These are phyloP conservation scores for Russula sp. DNA, from an alignment of 768 basidiomycete genomes.

Conservation along the genomic window DNA sequence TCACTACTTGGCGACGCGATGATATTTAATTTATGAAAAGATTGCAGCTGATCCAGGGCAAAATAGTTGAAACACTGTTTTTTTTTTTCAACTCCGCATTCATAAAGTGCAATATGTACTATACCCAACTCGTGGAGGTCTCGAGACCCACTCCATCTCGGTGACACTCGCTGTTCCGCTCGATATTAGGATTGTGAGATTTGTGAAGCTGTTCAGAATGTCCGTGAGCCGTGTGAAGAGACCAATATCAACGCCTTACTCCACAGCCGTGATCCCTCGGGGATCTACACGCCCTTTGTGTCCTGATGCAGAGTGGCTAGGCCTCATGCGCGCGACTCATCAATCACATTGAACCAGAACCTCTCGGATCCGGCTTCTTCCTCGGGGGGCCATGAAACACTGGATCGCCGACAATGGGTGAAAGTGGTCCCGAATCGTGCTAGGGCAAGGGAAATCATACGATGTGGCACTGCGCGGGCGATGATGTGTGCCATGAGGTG, in stretches of 20 bases:
- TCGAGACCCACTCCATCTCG: not conserved
- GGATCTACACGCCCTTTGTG: not conserved
- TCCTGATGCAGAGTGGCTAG: not conserved
- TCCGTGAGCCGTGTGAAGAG: not conserved
- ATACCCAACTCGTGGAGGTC: not conserved
- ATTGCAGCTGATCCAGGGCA: not conserved
- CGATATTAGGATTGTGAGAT: not conserved
- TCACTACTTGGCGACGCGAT: not conserved
- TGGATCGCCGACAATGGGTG: not conserved
- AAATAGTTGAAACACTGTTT: not conserved
- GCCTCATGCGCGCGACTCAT: not conserved
- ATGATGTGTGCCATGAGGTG: not conserved
- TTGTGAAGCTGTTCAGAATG: not conserved
- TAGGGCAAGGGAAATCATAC: not conserved
- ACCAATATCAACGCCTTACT: not conserved
- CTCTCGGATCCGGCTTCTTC: not conserved
- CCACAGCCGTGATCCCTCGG: not conserved
- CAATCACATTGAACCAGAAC: not conserved
- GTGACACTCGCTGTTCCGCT: not conserved
- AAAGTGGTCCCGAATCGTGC: not conserved
- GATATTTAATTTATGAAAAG: not conserved
- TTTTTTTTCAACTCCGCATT: conserved; percentile 1
- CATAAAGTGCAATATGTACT: not conserved
- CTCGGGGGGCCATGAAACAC: not conserved
- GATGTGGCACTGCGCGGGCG: not conserved